Evolutionary conservation across 495 filamentous ascomycete species (phyloP).

Genomic region (Aspergillus haitiensis): DNA sequence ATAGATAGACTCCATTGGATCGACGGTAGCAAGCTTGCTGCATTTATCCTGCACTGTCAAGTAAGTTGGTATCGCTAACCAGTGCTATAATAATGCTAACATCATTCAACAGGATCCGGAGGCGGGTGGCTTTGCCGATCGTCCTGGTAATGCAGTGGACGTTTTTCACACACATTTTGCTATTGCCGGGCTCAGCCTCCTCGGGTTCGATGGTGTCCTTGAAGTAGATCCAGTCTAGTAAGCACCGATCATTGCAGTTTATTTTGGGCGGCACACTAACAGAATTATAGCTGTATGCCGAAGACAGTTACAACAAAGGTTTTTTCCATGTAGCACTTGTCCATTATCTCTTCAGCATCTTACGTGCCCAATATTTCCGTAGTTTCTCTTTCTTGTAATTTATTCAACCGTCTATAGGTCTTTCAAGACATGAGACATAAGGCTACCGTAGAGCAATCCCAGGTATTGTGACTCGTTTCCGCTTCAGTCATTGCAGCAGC

Average conservation of each 20-base stretch:
- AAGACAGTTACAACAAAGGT: conserved; percentile 60
- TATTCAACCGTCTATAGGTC: conserved; percentile 63
- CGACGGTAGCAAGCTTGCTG: conserved; percentile 69
- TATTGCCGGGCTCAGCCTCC: conserved; percentile 80
- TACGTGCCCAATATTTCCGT: conserved; percentile 11
- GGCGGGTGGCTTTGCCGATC: conserved; percentile 81
- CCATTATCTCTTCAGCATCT: background rate
- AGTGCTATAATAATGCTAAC: conserved; percentile 22
- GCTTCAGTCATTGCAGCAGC: conserved; percentile 48
- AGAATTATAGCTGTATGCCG: conserved; percentile 65
- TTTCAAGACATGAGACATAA: conserved; percentile 65
- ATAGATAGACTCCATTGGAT: conserved; percentile 90
- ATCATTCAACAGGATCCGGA: conserved; percentile 63
- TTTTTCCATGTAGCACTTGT: conserved; percentile 38
- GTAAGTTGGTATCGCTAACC: conserved; percentile 35
- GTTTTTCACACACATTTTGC: conserved; percentile 95
- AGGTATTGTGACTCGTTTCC: conserved; percentile 48
- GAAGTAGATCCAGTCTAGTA: conserved; percentile 88
- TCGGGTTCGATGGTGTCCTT: conserved; percentile 70
- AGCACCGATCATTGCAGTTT: conserved; percentile 31
- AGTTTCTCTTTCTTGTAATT: conserved; percentile 63
- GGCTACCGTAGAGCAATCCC: conserved; percentile 61
- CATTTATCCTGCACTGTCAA: conserved; percentile 82
- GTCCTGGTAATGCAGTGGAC: conserved; percentile 92
- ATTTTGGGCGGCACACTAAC: conserved; percentile 8